Evolutionary conservation across 306 rosid genomes (phyloP).

Genomic region (Pterocarpus macrocarpus): DNA sequence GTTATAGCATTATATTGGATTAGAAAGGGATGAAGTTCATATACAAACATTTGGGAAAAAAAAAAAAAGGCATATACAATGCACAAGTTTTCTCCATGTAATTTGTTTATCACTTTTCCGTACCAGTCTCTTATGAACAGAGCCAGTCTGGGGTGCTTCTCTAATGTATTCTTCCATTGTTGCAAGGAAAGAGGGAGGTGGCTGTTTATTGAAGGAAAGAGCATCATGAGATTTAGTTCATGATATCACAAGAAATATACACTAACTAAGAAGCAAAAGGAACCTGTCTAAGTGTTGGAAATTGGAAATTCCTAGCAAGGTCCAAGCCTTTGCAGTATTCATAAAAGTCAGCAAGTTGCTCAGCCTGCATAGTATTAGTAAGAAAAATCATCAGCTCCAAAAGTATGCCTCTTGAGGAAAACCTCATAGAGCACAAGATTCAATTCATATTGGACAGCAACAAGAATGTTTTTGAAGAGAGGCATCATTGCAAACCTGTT

Average conservation of each 20-base stretch:
- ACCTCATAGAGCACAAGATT: constrained; percentile 15
- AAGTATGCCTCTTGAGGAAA: neutral
- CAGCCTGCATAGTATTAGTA: constrained; percentile 64
- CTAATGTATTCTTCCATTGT: constrained; percentile 91
- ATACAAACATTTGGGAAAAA: neutral
- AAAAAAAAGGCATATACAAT: neutral
- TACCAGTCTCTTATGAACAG: constrained; percentile 71
- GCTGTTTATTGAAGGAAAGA: constrained; percentile 65
- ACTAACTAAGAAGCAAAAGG: constrained; percentile 16
- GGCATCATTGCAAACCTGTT: constrained; percentile 65
- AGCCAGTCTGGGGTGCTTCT: constrained; percentile 85
- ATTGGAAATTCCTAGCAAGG: constrained; percentile 92
- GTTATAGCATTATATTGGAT: neutral
- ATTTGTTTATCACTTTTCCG: constrained; percentile 42
- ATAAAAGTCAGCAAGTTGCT: constrained; percentile 83
- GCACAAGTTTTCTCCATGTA: neutral
- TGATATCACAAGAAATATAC: constrained; percentile 28
- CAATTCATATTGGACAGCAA: neutral
- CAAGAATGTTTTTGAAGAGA: constrained; percentile 8
- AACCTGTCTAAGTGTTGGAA: constrained; percentile 95
- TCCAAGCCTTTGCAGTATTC: constrained; percentile 95
- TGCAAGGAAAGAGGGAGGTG: constrained; percentile 93
- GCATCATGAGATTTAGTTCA: constrained; percentile 42
- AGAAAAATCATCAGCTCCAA: constrained; percentile 35
- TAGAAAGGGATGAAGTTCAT: neutral